Conservation (phyloP, 192 early-diverging fungal species). For the Backusella liffmaniae region DNA sequence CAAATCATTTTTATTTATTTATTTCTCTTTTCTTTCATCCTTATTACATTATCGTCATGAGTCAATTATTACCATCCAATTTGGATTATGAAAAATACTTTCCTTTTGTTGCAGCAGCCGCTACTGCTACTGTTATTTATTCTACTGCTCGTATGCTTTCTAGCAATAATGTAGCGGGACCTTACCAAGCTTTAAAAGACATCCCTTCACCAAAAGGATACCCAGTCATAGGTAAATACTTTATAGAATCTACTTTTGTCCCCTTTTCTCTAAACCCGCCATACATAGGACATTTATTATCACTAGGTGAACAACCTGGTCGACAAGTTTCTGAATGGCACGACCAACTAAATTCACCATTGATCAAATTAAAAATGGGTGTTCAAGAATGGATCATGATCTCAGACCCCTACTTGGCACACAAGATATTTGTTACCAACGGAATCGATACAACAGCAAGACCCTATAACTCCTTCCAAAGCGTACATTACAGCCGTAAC, state of each 20-base stretch:
- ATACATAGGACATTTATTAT: not conserved
- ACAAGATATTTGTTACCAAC: constrained; percentile 10
- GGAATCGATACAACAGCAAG: not conserved
- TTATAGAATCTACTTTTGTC: not conserved
- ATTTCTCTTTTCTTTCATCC: not conserved
- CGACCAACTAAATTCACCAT: not conserved
- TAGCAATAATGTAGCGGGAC: not conserved
- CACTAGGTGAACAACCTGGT: not conserved
- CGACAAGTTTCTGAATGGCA: not conserved
- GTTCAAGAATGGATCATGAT: constrained; percentile 14
- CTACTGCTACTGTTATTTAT: not conserved
- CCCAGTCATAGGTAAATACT: not conserved
- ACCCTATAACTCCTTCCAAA: not conserved
- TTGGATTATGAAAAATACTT: not conserved
- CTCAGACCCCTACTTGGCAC: constrained; percentile 1
- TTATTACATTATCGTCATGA: not conserved
- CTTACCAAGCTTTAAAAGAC: not conserved
- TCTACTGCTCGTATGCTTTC: not conserved
- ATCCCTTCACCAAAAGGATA: not conserved
- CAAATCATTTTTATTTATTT: not conserved
- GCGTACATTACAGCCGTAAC: not conserved
- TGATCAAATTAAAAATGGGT: constrained; percentile 5
- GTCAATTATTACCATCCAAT: not conserved
- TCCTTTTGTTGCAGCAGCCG: not conserved
- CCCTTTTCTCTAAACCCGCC: not conserved